Evolutionary conservation across 2,329 filamentous ascomycete species (phyloP).

Genomic region (Calcarisporium arbuscula): DNA sequence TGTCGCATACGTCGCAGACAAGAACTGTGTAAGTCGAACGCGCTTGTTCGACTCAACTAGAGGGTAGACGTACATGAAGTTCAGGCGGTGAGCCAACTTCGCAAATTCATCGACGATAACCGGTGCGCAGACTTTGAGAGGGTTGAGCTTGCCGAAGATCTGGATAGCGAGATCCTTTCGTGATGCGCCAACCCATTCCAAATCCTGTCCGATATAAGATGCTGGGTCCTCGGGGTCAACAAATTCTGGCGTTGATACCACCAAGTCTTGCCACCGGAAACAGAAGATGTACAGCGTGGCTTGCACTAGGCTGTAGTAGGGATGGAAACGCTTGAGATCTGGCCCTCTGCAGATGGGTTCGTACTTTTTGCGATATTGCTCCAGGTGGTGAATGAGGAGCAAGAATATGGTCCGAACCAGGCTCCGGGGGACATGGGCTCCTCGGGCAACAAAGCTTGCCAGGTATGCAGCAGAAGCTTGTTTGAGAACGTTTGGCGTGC

Average conservation of each 20-base stretch:
- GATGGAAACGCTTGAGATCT: conserved; percentile 74
- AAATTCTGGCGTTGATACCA: conserved; percentile 52
- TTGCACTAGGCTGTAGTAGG: conserved; percentile 85
- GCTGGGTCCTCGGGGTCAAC: conserved; percentile 57
- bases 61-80: conserved; percentile 83
- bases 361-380: conserved; percentile 65
- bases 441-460: conserved; percentile 88
- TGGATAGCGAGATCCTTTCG: conserved; percentile 69
- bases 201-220: conserved; percentile 61
- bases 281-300: conserved; percentile 92
- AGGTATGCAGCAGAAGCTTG: conserved; percentile 88
- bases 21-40: conserved; percentile 68
- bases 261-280: conserved; percentile 93
- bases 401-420: conserved; percentile 79
- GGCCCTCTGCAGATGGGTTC: conserved; percentile 74
- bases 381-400: conserved; percentile 70
- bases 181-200: conserved; percentile 70
- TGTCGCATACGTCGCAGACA: conserved; percentile 49
- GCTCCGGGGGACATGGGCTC: conserved; percentile 69
- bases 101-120: conserved; percentile 89
- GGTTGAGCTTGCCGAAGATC: conserved; percentile 85
- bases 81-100: conserved; percentile 75
- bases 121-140: conserved; percentile 88
- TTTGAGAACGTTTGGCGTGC: conserved; percentile 65
- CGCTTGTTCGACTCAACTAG: conserved; percentile 90